These are phyloP conservation scores for Rhodotorula diobovata DNA, from an alignment of 768 basidiomycete species.

Conservation along the genomic window DNA sequence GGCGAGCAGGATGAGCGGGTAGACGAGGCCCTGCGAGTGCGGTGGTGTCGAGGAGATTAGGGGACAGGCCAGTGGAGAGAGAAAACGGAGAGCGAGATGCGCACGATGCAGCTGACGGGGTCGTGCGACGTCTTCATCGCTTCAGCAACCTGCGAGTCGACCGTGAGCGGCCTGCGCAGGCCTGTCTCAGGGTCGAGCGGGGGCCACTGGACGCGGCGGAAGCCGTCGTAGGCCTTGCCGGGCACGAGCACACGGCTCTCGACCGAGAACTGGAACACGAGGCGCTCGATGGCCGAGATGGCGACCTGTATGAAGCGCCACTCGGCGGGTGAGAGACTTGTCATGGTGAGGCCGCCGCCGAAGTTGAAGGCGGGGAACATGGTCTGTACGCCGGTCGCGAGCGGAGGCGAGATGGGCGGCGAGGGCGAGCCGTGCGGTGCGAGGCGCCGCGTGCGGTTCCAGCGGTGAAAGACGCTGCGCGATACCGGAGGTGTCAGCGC, in stretches of 20 bases:
- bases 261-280: neutral
- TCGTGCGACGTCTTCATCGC: neutral
- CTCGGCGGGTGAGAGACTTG: neutral
- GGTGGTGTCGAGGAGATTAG: neutral
- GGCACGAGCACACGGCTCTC: neutral
- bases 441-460: neutral
- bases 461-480: slow-evolving; percentile 11
- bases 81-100: neutral
- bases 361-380: too few species aligned
- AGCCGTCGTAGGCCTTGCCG: neutral
- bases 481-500: neutral
- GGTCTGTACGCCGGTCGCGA: neutral
- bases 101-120: slow-evolving; percentile 6
- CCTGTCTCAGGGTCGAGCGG: neutral
- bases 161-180: neutral
- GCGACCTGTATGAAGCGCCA: neutral
- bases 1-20: slow-evolving; percentile 6
- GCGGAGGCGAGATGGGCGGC: neutral
- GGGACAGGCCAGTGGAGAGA: too few species aligned
- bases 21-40: neutral
- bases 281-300: neutral
- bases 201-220: neutral
- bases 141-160: neutral
- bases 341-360: neutral
- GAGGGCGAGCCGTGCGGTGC: neutral